A percentile compares a stretch with the other conserved stretches of the same genome.
phyloP scores from a whole-genome alignment of 179 eudicot genomes.

The Spinacia oleracea region DNA sequence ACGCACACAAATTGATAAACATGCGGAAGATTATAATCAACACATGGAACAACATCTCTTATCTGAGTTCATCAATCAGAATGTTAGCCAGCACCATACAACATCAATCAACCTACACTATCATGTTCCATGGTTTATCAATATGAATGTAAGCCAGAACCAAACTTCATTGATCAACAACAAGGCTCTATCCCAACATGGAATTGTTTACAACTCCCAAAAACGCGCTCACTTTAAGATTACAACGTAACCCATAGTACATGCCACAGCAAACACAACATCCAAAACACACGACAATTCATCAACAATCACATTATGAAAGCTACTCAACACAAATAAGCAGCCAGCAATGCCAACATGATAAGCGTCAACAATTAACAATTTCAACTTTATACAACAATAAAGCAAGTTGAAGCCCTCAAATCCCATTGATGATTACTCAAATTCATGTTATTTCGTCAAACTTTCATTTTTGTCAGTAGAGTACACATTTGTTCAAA shows the following conservation, averaged over 20 bases:
- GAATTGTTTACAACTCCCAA: not conserved
- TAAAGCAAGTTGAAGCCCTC: not conserved
- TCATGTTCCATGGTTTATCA: not conserved
- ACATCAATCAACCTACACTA: not conserved
- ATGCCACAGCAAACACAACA: conserved; percentile 2
- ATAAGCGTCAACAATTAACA: conserved; percentile 6
- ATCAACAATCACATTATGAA: not conserved
- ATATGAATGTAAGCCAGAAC: not conserved
- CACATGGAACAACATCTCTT: too few species aligned
- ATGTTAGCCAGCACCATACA: too few species aligned
- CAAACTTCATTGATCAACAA: conserved; percentile 11
- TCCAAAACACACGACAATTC: not conserved
- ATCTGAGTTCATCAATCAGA: too few species aligned
- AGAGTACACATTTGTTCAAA: not conserved
- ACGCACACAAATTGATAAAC: not conserved
- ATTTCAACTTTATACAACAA: not conserved
- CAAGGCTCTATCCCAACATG: not conserved
- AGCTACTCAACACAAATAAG: not conserved
- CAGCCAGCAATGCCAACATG: not conserved
- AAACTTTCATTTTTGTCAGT: not conserved
- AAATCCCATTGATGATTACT: not conserved
- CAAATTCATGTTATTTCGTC: not conserved
- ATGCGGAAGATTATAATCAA: too few species aligned
- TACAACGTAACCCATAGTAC: not conserved
- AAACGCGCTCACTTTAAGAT: not conserved